A percentile compares a stretch with the other conserved stretches of the same genome.
Evolutionary conservation across 164 flowering plant species (phyloP).

Genomic region (Hamamelis virginiana): DNA sequence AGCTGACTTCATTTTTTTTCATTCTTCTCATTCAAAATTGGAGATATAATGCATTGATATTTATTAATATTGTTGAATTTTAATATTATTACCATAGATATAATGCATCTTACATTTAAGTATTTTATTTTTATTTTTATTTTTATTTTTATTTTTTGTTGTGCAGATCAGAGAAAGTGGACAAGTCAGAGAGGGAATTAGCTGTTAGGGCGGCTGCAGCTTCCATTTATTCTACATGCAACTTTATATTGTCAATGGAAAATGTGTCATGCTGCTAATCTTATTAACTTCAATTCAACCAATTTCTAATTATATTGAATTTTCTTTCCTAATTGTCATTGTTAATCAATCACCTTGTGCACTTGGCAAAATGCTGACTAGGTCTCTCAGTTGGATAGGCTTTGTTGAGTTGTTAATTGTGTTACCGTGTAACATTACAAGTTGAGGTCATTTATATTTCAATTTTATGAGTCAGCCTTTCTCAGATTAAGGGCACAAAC

Average conservation of each 20-base stretch:
- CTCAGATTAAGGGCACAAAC: neutral
- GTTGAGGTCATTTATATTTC: neutral
- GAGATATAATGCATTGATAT: no score
- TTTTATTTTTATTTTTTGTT: neutral
- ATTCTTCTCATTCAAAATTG: no score
- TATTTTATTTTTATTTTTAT: no score
- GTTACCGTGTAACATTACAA: conserved; percentile 7
- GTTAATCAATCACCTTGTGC: neutral
- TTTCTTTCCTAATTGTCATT: neutral
- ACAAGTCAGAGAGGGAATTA: conserved; percentile 44
- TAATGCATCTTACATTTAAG: no score
- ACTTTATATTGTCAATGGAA: conserved; percentile 47
- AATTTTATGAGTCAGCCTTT: neutral
- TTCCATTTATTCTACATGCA: conserved; percentile 88
- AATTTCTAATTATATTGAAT: conserved; percentile 5
- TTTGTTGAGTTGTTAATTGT: neutral
- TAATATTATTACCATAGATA: neutral
- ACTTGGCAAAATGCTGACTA: neutral
- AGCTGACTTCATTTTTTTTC: no score
- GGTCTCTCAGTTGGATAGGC: neutral
- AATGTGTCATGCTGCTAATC: conserved; percentile 48
- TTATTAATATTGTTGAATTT: neutral
- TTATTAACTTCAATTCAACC: neutral
- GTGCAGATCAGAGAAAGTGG: conserved; percentile 40
- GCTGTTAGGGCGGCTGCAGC: conserved; percentile 88